A percentile compares a stretch with the other conserved stretches of the same genome.
Conservation (phyloP, 805 yeast genomes). For the Candida argentea region DNA sequence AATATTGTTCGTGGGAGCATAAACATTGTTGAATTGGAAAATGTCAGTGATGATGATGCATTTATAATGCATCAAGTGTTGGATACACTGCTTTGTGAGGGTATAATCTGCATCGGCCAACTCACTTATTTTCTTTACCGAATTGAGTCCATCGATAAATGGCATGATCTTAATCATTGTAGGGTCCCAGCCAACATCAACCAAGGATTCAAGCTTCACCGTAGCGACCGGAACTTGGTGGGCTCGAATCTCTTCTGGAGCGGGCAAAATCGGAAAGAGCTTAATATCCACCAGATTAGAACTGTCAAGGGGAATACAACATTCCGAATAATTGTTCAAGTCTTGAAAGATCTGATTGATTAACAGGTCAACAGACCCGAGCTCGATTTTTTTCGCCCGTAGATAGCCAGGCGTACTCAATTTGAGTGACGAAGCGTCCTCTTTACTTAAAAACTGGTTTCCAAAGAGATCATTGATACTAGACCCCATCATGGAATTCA, state of each 20-base stretch:
- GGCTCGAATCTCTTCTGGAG: conserved; percentile 62
- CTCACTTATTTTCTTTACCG: conserved; percentile 64
- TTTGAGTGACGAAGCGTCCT: not conserved
- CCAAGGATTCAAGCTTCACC: conserved; percentile 58
- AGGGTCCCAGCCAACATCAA: conserved; percentile 95
- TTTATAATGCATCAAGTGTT: conserved; percentile 82
- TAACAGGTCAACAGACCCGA: conserved; percentile 53
- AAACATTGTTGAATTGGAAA: conserved; percentile 80
- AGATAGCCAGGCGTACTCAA: conserved; percentile 24
- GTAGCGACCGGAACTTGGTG: conserved; percentile 91
- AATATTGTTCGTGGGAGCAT: conserved; percentile 79
- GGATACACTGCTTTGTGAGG: conserved; percentile 77
- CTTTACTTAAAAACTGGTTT: not conserved
- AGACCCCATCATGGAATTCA: not conserved
- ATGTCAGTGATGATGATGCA: conserved; percentile 78
- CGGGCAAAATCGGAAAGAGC: conserved; percentile 81
- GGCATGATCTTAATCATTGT: conserved; percentile 86
- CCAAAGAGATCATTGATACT: not conserved
- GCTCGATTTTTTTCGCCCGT: conserved; percentile 22
- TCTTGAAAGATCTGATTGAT: conserved; percentile 91
- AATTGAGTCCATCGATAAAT: conserved; percentile 79
- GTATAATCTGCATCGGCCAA: conserved; percentile 73
- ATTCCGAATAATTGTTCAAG: conserved; percentile 88
- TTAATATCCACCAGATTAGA: conserved; percentile 89
- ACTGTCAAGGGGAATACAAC: conserved; percentile 85